Evolutionary conservation across 495 filamentous ascomycete genomes (phyloP).

Genomic region (Xylaria sp.): DNA sequence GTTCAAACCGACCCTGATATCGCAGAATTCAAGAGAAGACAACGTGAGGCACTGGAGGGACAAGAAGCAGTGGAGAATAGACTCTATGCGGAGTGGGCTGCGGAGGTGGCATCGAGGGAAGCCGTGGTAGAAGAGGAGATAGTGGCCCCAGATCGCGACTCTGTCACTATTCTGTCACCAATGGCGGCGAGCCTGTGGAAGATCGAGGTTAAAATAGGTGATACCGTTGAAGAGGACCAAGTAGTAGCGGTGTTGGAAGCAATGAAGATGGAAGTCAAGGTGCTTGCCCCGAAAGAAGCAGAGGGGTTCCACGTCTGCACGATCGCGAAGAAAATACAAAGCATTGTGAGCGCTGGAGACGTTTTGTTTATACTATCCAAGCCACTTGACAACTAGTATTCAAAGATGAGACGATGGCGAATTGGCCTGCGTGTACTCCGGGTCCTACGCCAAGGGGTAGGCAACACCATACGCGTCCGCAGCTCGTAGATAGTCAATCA

Average conservation of each 20-base stretch:
- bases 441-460: too few relatives aligned
- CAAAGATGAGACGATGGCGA: background rate
- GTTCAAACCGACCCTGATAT: slow-evolving; percentile 41
- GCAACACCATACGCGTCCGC: too few relatives aligned
- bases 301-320: background rate
- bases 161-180: slow-evolving; percentile 54
- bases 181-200: slow-evolving; percentile 67
- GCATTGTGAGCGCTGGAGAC: background rate
- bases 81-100: slow-evolving; percentile 52
- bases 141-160: slow-evolving; percentile 28
- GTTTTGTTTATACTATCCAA: slow-evolving; percentile 6
- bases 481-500: too few relatives aligned
- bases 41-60: slow-evolving; percentile 37
- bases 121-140: slow-evolving; percentile 46
- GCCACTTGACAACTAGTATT: background rate
- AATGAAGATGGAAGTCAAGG: slow-evolving; percentile 62
- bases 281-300: slow-evolving; percentile 39
- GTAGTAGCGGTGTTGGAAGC: slow-evolving; percentile 56
- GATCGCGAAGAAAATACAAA: background rate
- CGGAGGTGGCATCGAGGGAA: slow-evolving; percentile 23
- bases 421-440: too few relatives aligned
- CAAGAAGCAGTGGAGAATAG: slow-evolving; percentile 45
- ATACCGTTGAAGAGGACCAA: slow-evolving; percentile 43
- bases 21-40: slow-evolving; percentile 38
- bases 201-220: slow-evolving; percentile 52